Percentiles rank a stretch among this genome's conserved stretches.
Conservation (phyloP, 164 flowering plant genomes). For the Kingdonia uniflora region DNA sequence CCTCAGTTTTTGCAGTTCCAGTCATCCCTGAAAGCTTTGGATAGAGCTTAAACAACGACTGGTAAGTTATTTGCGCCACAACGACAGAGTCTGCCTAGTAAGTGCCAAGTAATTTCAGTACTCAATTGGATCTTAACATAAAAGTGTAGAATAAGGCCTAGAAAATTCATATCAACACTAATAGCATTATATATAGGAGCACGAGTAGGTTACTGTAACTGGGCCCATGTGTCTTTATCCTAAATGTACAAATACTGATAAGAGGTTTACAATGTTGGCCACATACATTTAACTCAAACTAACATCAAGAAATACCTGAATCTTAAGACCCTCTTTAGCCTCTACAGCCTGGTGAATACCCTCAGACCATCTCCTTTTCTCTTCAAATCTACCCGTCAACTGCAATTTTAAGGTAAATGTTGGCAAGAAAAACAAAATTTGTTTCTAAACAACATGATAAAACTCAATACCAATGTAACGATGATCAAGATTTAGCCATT, state of each 20-base stretch:
- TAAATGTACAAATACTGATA: no score
- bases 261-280: background rate
- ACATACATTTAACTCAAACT: background rate
- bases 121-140: constrained; percentile 8
- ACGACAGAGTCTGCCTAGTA: constrained; percentile 88
- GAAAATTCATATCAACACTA: no score
- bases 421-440: no score
- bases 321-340: constrained; percentile 91
- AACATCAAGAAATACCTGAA: constrained; percentile 47
- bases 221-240: no score
- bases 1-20: constrained; percentile 99
- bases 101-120: constrained; percentile 7
- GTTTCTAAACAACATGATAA: no score
- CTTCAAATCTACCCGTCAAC: constrained; percentile 98
- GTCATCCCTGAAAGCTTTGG: constrained; percentile 99
- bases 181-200: no score
- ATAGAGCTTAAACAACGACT: constrained; percentile 90
- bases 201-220: no score
- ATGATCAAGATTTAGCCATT: no score
- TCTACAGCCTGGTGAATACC: constrained; percentile 98
- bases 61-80: constrained; percentile 97
- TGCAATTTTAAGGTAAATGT: constrained; percentile 13
- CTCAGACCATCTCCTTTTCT: constrained; percentile 95
- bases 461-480: no score
- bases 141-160: no score